These are phyloP conservation scores for Boletus bicolor DNA, from an alignment of 768 basidiomycete genomes.

Conservation along the genomic window DNA sequence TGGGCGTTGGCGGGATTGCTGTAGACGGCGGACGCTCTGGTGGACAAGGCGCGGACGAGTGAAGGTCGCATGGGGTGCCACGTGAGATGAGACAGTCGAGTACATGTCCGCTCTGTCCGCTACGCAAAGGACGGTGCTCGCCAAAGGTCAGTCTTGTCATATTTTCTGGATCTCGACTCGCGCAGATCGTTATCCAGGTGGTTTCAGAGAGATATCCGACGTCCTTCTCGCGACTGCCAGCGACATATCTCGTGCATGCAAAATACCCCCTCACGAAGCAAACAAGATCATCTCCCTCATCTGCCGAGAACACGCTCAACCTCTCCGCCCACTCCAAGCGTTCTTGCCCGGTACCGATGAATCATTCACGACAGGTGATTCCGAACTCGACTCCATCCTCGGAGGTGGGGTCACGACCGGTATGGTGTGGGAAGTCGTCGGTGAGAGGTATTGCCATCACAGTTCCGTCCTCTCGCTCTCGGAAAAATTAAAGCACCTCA, in stretches of 20 bases:
- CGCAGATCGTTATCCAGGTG: conserved; percentile 36
- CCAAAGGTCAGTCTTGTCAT: conserved; percentile 32
- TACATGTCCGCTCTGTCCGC: conserved; percentile 25
- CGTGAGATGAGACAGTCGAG: conserved; percentile 6
- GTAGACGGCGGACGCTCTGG: conserved; percentile 49
- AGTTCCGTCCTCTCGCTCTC: neutral
- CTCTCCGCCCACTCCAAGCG: conserved; percentile 41
- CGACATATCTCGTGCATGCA: conserved; percentile 58
- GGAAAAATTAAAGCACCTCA: conserved; percentile 3
- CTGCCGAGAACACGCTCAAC: conserved; percentile 41
- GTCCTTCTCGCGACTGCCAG: conserved; percentile 46
- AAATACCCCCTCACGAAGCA: conserved; percentile 46
- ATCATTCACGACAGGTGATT: conserved; percentile 73
- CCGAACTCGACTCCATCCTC: conserved; percentile 59
- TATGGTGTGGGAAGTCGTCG: conserved; percentile 83
- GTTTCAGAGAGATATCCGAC: conserved; percentile 45
- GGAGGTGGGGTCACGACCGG: conserved; percentile 80
- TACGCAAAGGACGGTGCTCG: conserved; percentile 34
- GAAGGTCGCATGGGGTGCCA: conserved; percentile 10
- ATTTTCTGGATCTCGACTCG: neutral
- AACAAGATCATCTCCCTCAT: conserved; percentile 49
- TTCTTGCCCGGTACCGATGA: conserved; percentile 38
- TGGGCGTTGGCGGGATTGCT: conserved; percentile 34
- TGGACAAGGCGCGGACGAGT: conserved; percentile 19
- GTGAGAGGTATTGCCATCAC: conserved; percentile 65